phyloP scores from a whole-genome alignment of 768 basidiomycete species.

The Lactarius pseudohatsudake region DNA sequence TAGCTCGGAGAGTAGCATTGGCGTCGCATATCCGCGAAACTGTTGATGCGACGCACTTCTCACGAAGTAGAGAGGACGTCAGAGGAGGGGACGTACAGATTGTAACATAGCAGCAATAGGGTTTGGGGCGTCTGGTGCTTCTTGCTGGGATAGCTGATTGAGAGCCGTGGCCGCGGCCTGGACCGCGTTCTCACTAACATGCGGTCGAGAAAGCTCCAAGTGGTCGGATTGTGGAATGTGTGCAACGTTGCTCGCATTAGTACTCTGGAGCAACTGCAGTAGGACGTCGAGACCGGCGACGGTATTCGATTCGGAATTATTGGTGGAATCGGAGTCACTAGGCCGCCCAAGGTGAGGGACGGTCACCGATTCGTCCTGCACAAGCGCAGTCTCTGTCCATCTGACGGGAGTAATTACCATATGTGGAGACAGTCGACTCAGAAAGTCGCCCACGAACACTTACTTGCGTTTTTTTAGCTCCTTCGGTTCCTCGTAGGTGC shows the following conservation, averaged over 20 bases:
- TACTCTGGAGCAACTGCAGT: conserved; percentile 28
- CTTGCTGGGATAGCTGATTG: conserved; percentile 29
- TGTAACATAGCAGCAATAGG: conserved; percentile 7
- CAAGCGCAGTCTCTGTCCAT: conserved; percentile 3
- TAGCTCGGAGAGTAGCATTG: conserved; percentile 12
- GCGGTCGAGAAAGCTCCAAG: conserved; percentile 12
- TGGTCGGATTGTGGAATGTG: background rate
- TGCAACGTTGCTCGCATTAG: conserved; percentile 1
- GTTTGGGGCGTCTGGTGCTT: conserved; percentile 12
- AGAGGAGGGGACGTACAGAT: conserved; percentile 8
- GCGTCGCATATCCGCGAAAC: conserved; percentile 16
- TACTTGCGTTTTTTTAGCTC: conserved; percentile 25
- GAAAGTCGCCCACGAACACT: background rate
- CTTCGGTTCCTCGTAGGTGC: conserved; percentile 28
- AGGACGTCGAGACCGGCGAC: conserved; percentile 29
- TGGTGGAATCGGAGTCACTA: conserved; percentile 10
- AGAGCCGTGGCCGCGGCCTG: conserved; percentile 28
- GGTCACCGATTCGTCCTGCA: conserved; percentile 4
- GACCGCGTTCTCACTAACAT: conserved; percentile 23
- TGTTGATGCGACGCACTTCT: background rate
- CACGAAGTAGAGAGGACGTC: background rate
- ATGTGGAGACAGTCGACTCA: background rate
- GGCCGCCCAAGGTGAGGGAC: conserved; percentile 12
- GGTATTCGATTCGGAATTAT: conserved; percentile 18
- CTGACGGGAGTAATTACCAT: conserved; percentile 4